Base-by-base conservation (phyloP, 257 asterid genomes). In the Capsicum rhomboideum region DNA sequence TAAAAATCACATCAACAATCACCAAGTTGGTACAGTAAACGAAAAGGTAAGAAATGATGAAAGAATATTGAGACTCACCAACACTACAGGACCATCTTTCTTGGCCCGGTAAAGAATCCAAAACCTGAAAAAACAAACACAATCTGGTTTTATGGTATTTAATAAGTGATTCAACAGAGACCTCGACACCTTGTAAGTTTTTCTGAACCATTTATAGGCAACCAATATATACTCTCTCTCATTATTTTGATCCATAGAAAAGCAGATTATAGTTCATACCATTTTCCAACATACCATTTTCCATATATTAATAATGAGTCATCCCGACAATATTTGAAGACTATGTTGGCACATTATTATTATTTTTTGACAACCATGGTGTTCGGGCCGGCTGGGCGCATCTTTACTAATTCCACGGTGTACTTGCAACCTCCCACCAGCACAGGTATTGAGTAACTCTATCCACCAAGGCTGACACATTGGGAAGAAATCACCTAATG, bases 71-170 rank as follows among this genome's bases (percentile, higher is more conserved):
- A 55, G 75, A 86, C 98, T 91, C 92, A 95, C 97, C 95, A 93
- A 78, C 52, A 95, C 96, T 82, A 95, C 98, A 34, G 97, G 98
- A 64, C 98, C 98, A 85, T 95, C 98, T 89, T 93, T 85, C 90
- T 95, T 95, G 74, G 98, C 98, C 86, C 98, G 89, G 78, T 95
- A 95, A 44, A 95, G 87, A 87, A 95, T 84, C 98, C 98, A 95
- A 85, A 95, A 93, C 98, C 98, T 95, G 92, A 80, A 78, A 85
- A 61, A 78, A 7, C 31, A 18, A 85, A 31, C 52, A 82, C 59
- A 75, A 4, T 8, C 21, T 49, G 81, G 26, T 49, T 26, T 75
- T 14, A 49, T 8, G 61, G 16, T 49, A 23, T 26, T 23, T 49
- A 75, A 28, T 2, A 46, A 49, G 16, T 46, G 55, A 4, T 7